Evolutionary conservation across 108 stramenopile species (phyloP).

Genomic region (Nitzschia sp.): DNA sequence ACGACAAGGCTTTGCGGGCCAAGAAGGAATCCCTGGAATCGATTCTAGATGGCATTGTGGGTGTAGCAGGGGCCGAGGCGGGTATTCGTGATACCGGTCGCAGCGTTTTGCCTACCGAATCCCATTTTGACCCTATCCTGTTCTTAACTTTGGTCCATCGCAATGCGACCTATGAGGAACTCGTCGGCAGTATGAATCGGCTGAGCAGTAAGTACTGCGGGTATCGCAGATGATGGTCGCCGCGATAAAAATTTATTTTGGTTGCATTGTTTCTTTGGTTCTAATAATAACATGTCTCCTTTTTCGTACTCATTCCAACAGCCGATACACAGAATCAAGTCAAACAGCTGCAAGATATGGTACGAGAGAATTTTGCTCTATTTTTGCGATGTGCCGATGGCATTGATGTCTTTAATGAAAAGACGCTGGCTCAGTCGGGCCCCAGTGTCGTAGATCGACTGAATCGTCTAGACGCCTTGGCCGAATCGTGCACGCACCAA

Average conservation of each 20-base stretch:
- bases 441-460: slow-evolving; percentile 64
- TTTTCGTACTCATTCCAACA: slow-evolving; percentile 17
- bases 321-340: slow-evolving; percentile 83
- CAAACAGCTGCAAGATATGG: slow-evolving; percentile 78
- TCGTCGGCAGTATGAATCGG: slow-evolving; percentile 69
- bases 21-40: slow-evolving; percentile 72
- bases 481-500: slow-evolving; percentile 72
- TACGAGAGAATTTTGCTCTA: slow-evolving; percentile 86
- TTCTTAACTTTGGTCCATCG: slow-evolving; percentile 87
- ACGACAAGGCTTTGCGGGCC: slow-evolving; percentile 54
- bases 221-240: too few species aligned
- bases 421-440: slow-evolving; percentile 35
- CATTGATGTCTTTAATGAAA: slow-evolving; percentile 73
- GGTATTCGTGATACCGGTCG: slow-evolving; percentile 18
- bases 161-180: slow-evolving; percentile 65
- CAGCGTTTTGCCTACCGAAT: slow-evolving; percentile 74
- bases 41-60: slow-evolving; percentile 55
- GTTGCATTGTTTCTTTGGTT: neutral
- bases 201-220: slow-evolving; percentile 61
- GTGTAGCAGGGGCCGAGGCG: slow-evolving; percentile 29
- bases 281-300: neutral
- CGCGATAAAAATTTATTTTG: neutral
- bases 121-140: slow-evolving; percentile 84
- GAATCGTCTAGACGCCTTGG: slow-evolving; percentile 69
- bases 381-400: slow-evolving; percentile 90